Percentiles rank a stretch among this genome's conserved stretches.
These are phyloP conservation scores for Fusarium zealandicum DNA, from an alignment of 2,329 filamentous ascomycete species.

Conservation along the genomic window DNA sequence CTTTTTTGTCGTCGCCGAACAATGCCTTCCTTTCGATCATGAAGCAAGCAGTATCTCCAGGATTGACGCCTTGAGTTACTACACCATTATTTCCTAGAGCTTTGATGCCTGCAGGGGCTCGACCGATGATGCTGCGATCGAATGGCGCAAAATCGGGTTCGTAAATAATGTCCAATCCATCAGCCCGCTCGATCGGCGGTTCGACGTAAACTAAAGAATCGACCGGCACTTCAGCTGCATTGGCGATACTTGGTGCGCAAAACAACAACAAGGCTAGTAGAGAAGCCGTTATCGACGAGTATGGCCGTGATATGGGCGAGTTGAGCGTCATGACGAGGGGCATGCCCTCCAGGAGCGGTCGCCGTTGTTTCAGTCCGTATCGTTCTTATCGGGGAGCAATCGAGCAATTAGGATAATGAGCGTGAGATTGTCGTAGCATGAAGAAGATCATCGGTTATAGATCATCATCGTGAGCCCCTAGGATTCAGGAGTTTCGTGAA, in stretches of 20 bases:
- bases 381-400: slow-evolving; percentile 19
- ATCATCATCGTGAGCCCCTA: slow-evolving; percentile 26
- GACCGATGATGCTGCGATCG: slow-evolving; percentile 68
- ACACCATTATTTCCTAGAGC: slow-evolving; percentile 71
- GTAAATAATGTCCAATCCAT: slow-evolving; percentile 52
- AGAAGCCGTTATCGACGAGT: slow-evolving; percentile 69
- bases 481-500: neutral
- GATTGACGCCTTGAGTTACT: slow-evolving; percentile 63
- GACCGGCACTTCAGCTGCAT: slow-evolving; percentile 61
- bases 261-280: slow-evolving; percentile 63
- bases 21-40: slow-evolving; percentile 43
- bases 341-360: slow-evolving; percentile 53
- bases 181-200: slow-evolving; percentile 13
- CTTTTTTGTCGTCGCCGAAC: slow-evolving; percentile 32
- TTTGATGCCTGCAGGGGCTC: slow-evolving; percentile 60
- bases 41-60: slow-evolving; percentile 64
- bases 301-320: slow-evolving; percentile 75
- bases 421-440: slow-evolving; percentile 19
- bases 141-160: slow-evolving; percentile 68
- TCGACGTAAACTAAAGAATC: slow-evolving; percentile 24
- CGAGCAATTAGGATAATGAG: slow-evolving; percentile 11
- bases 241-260: slow-evolving; percentile 65
- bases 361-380: slow-evolving; percentile 18
- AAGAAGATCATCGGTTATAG: slow-evolving; percentile 21
- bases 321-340: slow-evolving; percentile 64